Evolutionary conservation across 2,329 filamentous ascomycete genomes (phyloP).

Genomic region (Pseudocercospora fijiensis): DNA sequence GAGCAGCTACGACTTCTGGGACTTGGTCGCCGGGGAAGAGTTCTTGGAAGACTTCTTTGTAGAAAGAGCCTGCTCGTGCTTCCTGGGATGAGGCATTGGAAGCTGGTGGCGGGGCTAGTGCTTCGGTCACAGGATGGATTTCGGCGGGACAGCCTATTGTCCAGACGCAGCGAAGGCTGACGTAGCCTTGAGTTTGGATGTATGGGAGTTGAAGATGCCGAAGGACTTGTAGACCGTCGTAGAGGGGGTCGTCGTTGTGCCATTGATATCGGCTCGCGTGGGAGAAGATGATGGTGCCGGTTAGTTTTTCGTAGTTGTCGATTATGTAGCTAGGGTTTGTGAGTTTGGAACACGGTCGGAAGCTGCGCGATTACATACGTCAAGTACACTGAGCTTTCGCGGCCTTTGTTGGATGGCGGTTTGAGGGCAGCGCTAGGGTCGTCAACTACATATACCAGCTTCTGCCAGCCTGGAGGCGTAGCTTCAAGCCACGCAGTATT

Average conservation of each 20-base stretch:
- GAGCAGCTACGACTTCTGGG: constrained; percentile 50
- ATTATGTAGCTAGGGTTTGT: constrained; percentile 44
- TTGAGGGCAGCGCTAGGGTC: constrained; percentile 40
- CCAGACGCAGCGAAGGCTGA: constrained; percentile 56
- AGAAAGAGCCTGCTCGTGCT: constrained; percentile 50
- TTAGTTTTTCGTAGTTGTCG: constrained; percentile 58
- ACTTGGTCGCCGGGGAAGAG: constrained; percentile 46
- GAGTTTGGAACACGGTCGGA: constrained; percentile 6
- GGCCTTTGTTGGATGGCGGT: constrained; percentile 50
- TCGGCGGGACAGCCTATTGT: constrained; percentile 53
- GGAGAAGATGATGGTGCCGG: constrained; percentile 57
- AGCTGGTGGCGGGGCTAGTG: constrained; percentile 30
- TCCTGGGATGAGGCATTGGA: constrained; percentile 34
- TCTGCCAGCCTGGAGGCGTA: constrained; percentile 42
- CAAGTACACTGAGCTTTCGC: constrained; percentile 52
- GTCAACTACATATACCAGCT: constrained; percentile 47
- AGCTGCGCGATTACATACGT: constrained; percentile 38
- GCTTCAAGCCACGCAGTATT: constrained; percentile 44
- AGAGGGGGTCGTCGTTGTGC: constrained; percentile 56
- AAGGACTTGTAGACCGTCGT: constrained; percentile 52
- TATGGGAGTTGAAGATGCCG: constrained; percentile 51
- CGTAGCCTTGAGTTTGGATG: constrained; percentile 52
- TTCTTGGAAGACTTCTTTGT: constrained; percentile 50
- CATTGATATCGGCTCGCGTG: constrained; percentile 57
- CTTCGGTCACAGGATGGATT: constrained; percentile 47